Percentiles rank a stretch among this genome's conserved stretches.
These are phyloP conservation scores for Limtongia smithiae DNA, from an alignment of 805 yeast genomes.

Conservation along the genomic window DNA sequence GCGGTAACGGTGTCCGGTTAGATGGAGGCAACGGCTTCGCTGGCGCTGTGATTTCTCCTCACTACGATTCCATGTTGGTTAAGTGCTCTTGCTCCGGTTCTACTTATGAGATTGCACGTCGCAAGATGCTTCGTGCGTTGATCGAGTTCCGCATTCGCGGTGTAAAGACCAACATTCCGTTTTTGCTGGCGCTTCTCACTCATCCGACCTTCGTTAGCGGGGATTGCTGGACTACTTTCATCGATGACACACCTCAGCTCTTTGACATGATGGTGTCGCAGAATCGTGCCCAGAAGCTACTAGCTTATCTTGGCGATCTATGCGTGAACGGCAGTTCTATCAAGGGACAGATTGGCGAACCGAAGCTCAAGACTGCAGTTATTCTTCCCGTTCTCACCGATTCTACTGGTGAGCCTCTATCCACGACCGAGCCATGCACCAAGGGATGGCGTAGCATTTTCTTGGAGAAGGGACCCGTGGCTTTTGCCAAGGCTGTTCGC, in stretches of 20 bases:
- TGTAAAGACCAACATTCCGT: slow-evolving; percentile 97
- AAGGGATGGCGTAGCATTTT: slow-evolving; percentile 92
- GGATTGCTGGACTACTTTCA: slow-evolving; percentile 96
- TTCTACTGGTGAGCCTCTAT: slow-evolving; percentile 55
- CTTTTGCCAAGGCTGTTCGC: slow-evolving; percentile 85
- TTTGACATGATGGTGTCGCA: slow-evolving; percentile 93
- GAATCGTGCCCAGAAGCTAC: slow-evolving; percentile 93
- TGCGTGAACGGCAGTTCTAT: slow-evolving; percentile 95
- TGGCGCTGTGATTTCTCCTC: slow-evolving; percentile 94
- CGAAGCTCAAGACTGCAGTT: slow-evolving; percentile 75
- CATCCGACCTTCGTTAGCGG: slow-evolving; percentile 83
- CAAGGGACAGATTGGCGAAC: slow-evolving; percentile 91
- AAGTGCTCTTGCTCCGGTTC: slow-evolving; percentile 97
- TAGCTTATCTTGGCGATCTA: slow-evolving; percentile 86
- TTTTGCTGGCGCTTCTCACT: slow-evolving; percentile 84
- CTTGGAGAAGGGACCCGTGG: slow-evolving; percentile 80
- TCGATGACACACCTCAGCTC: slow-evolving; percentile 94
- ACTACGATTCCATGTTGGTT: slow-evolving; percentile 96
- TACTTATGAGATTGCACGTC: slow-evolving; percentile 91
- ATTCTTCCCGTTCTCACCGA: slow-evolving; percentile 70
- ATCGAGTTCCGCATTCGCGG: slow-evolving; percentile 98
- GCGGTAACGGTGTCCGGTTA: slow-evolving; percentile 98
- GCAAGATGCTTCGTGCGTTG: slow-evolving; percentile 95
- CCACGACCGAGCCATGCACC: slow-evolving; percentile 57
- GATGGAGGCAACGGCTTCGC: slow-evolving; percentile 99